phyloP scores from a whole-genome alignment of 2,329 filamentous ascomycete genomes.

The Erysiphe pisi region DNA sequence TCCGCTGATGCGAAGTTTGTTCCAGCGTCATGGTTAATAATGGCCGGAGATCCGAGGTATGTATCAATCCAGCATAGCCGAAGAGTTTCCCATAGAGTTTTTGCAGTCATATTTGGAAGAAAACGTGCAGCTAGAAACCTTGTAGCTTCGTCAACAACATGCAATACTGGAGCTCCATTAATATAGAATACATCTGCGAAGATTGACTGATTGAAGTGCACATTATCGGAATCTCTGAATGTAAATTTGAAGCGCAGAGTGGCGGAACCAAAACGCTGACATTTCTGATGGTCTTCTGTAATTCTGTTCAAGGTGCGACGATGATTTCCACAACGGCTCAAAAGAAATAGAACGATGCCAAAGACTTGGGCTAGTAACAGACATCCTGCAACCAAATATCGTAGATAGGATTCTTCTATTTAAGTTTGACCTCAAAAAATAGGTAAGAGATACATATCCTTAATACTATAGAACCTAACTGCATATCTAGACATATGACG shows the following conservation, averaged over 20 bases:
- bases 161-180: not conserved
- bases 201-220: conserved; percentile 27
- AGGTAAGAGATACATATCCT: too few relatives aligned
- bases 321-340: too few relatives aligned
- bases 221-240: conserved; percentile 21
- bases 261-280: not conserved
- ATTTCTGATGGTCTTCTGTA: conserved; percentile 1
- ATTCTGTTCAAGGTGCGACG: conserved; percentile 13
- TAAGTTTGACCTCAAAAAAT: too few relatives aligned
- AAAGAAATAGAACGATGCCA: too few relatives aligned
- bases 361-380: too few relatives aligned
- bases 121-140: conserved; percentile 27
- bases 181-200: conserved; percentile 27
- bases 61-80: conserved; percentile 25
- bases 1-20: conserved; percentile 19
- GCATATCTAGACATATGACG: too few relatives aligned
- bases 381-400: too few relatives aligned
- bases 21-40: conserved; percentile 20
- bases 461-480: too few relatives aligned
- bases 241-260: conserved; percentile 25
- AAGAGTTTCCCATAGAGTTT: conserved; percentile 5
- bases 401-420: too few relatives aligned
- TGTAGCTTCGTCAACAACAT: conserved; percentile 27
- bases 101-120: not conserved
- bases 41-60: not conserved